A percentile compares a stretch with the other conserved stretches of the same genome.
phyloP scores from a whole-genome alignment of 305 asterid species.

The Striga hermonthica region DNA sequence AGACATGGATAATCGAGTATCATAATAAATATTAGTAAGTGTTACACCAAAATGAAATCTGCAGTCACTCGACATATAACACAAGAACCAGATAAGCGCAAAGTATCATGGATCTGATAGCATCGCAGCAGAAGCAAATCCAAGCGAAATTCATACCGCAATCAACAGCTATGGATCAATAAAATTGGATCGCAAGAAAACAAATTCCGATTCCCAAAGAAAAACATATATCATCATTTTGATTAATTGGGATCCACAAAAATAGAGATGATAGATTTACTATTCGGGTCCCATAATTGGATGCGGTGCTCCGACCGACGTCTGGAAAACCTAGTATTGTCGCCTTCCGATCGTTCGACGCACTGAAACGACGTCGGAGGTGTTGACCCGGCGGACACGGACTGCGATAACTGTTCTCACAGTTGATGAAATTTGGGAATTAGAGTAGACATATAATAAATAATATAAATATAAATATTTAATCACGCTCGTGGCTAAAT shows the following conservation, averaged over 20 bases:
- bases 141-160: slow-evolving; percentile 21
- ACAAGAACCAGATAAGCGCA: background rate
- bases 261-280: background rate
- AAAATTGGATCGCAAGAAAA: background rate
- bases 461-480: no score
- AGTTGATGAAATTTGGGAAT: background rate
- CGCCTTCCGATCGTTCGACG: background rate
- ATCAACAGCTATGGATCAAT: slow-evolving; percentile 30
- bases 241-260: background rate
- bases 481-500: no score
- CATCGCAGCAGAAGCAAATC: slow-evolving; percentile 17
- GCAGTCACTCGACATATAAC: background rate
- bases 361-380: slow-evolving; percentile 2
- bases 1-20: background rate
- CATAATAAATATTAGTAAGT: background rate
- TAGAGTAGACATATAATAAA: no score
- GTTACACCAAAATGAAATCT: background rate
- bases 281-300: slow-evolving; percentile 11
- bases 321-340: background rate
- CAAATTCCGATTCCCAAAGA: background rate
- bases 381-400: background rate
- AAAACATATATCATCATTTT: background rate
- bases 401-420: background rate
- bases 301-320: slow-evolving; percentile 2
- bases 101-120: slow-evolving; percentile 29